Evolutionary conservation across 1,284 basidiomycete genomes (phyloP).

Genomic region (Sanghuangporus weigelae): DNA sequence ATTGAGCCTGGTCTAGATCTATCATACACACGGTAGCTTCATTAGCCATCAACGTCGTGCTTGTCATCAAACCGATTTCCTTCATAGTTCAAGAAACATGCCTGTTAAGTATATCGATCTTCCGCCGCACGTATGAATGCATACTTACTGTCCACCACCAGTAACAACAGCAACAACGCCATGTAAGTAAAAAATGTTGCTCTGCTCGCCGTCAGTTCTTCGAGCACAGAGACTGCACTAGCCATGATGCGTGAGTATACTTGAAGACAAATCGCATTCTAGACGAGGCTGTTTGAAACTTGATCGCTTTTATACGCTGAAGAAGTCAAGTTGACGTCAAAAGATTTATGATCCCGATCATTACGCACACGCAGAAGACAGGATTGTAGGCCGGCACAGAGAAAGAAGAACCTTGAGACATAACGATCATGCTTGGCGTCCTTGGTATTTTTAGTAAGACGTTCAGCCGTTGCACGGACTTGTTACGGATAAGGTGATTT

Average conservation of each 20-base stretch:
- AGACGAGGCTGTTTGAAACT: background rate
- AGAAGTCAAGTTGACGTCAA: background rate
- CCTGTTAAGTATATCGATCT: background rate
- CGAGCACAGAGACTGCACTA: slow-evolving; percentile 31
- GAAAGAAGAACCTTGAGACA: background rate
- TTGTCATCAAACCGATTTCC: slow-evolving; percentile 48
- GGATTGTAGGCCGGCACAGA: background rate
- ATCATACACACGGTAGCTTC: slow-evolving; percentile 47
- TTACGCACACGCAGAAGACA: background rate
- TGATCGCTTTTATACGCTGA: background rate
- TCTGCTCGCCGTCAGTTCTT: slow-evolving; percentile 33
- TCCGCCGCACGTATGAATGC: background rate
- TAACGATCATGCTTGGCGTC: background rate
- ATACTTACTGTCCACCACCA: slow-evolving; percentile 41
- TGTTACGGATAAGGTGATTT: background rate
- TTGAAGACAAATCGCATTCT: background rate
- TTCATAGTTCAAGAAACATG: slow-evolving; percentile 19
- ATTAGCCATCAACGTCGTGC: slow-evolving; percentile 41
- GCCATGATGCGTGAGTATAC: background rate
- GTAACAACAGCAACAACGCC: slow-evolving; percentile 45
- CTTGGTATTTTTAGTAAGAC: background rate
- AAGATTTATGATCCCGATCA: background rate
- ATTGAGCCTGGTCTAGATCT: slow-evolving; percentile 37
- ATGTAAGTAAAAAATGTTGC: slow-evolving; percentile 37
- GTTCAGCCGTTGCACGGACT: background rate